A percentile compares a stretch with the other conserved stretches of the same genome.
These are phyloP conservation scores for Nepenthes alata DNA, from an alignment of 179 eudicot species.

Conservation along the genomic window DNA sequence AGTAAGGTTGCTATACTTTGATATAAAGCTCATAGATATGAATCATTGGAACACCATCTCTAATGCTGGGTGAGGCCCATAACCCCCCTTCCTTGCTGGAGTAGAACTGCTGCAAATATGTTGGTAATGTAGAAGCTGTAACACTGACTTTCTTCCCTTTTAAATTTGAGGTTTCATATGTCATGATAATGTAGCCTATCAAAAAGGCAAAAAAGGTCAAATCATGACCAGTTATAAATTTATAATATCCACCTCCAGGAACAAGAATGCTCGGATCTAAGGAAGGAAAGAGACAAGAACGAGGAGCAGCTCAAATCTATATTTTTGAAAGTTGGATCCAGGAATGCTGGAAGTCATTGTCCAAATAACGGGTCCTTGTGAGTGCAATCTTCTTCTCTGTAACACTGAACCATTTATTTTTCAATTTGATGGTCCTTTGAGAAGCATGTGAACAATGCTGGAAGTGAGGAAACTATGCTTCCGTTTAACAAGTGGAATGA, in stretches of 20 bases:
- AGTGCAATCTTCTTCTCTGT: conserved; percentile 7
- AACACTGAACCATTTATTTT: neutral
- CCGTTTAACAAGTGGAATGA: neutral
- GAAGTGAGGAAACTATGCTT: no score
- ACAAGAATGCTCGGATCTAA: conserved; percentile 50
- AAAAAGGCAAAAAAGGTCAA: neutral
- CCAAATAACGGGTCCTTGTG: conserved; percentile 24
- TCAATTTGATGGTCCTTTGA: neutral
- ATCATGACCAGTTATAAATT: neutral
- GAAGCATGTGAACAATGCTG: neutral
- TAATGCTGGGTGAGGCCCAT: no score
- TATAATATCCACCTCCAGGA: conserved; percentile 27
- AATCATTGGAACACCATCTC: no score
- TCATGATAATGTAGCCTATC: neutral
- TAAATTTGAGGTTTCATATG: no score
- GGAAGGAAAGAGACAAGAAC: conserved; percentile 46
- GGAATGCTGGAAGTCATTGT: conserved; percentile 17
- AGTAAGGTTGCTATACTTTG: no score
- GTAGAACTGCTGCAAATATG: no score
- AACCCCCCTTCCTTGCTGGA: no score
- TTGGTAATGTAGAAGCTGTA: no score
- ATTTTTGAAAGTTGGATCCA: conserved; percentile 20
- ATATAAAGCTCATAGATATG: no score
- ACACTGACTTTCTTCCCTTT: neutral
- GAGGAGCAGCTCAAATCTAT: conserved; percentile 34